These are phyloP conservation scores for Lipomyces orientalis DNA, from an alignment of 805 yeast genomes.

Conservation along the genomic window DNA sequence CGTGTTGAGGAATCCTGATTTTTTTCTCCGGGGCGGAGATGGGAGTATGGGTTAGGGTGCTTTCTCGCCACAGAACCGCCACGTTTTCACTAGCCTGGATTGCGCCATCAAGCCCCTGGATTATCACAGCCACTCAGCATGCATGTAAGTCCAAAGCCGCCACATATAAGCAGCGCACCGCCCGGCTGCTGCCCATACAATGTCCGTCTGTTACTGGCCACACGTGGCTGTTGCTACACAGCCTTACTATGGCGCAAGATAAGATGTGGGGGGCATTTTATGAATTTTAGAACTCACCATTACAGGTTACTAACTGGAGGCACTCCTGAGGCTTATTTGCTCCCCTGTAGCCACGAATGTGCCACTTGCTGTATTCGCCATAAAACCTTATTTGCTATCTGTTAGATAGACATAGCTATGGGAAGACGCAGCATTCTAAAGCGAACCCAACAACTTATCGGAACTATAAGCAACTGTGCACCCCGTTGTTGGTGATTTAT, in stretches of 20 bases:
- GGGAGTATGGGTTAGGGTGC: neutral
- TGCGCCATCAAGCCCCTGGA: constrained; percentile 9
- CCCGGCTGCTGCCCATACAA: neutral
- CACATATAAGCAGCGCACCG: neutral
- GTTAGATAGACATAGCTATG: neutral
- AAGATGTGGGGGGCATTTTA: neutral
- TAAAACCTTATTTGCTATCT: neutral
- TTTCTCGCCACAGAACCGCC: neutral
- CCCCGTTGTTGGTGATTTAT: too few species aligned
- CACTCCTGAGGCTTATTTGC: neutral
- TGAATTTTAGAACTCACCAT: too few species aligned
- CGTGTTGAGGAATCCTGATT: neutral
- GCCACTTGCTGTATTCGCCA: neutral
- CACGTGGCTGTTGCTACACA: neutral
- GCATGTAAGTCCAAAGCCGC: neutral
- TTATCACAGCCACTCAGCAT: neutral
- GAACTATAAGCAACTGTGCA: too few species aligned
- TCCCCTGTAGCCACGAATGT: neutral
- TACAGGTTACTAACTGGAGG: too few species aligned
- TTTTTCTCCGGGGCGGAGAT: neutral
- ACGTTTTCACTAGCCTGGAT: constrained; percentile 2
- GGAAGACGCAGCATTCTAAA: neutral
- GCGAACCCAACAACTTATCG: too few species aligned
- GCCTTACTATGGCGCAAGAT: neutral
- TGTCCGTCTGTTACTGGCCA: neutral